These are phyloP conservation scores for Trichoderma koningii DNA, from an alignment of 2,329 filamentous ascomycete genomes.

Conservation along the genomic window DNA sequence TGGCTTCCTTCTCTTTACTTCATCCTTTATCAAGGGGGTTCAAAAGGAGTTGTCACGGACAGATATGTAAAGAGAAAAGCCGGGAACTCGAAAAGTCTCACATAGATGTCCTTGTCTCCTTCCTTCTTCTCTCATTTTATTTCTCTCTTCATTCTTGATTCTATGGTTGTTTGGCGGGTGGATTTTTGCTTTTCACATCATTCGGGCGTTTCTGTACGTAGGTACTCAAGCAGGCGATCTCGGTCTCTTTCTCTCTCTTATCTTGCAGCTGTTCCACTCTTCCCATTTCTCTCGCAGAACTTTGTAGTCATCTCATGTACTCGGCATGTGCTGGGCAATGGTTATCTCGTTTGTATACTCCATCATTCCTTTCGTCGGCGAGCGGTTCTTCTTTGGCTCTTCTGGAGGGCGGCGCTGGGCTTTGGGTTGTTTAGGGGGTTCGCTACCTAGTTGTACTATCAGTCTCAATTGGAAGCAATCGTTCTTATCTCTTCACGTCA, in stretches of 20 bases:
- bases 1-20: neutral
- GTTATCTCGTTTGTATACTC: neutral
- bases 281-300: neutral
- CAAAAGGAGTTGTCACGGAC: neutral
- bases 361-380: too few species aligned
- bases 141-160: neutral
- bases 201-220: neutral
- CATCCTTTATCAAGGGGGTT: neutral
- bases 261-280: neutral
- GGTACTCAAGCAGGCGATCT: too few species aligned
- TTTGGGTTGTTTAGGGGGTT: slow-evolving; percentile 6
- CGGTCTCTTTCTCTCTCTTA: neutral
- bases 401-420: slow-evolving; percentile 11
- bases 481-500: neutral
- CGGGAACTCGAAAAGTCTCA: slow-evolving; percentile 5
- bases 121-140: neutral
- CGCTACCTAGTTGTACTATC: neutral
- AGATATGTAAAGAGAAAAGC: neutral
- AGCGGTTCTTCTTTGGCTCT: slow-evolving; percentile 6
- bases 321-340: slow-evolving; percentile 22
- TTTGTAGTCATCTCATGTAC: slow-evolving; percentile 14
- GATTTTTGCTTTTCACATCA: neutral
- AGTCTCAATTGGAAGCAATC: slow-evolving; percentile 10
- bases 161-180: neutral
- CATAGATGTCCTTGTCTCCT: slow-evolving; percentile 1